Conservation (phyloP, 202 grass and related monocot species). For the Tripidium arundinaceum region DNA sequence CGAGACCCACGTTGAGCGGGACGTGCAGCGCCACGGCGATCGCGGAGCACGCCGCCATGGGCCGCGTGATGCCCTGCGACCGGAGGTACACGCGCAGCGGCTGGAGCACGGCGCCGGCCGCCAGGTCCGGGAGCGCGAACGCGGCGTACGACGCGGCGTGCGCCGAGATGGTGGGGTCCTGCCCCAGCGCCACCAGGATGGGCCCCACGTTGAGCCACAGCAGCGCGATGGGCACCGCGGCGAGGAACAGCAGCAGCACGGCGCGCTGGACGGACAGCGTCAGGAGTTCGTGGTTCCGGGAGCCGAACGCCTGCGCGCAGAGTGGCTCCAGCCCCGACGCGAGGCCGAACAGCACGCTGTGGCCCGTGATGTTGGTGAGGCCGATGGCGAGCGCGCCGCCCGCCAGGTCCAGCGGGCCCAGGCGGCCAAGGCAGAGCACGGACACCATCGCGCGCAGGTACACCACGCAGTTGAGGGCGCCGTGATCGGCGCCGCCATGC, state of each 20-base stretch:
- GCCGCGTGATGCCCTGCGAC: slow-evolving; percentile 80
- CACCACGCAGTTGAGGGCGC: slow-evolving; percentile 81
- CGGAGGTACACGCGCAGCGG: slow-evolving; percentile 88
- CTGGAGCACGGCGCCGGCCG: slow-evolving; percentile 65
- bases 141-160: slow-evolving; percentile 57
- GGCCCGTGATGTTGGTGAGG: slow-evolving; percentile 93
- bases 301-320: slow-evolving; percentile 78
- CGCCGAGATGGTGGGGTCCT: slow-evolving; percentile 78
- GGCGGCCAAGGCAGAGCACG: slow-evolving; percentile 76
- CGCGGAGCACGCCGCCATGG: slow-evolving; percentile 92
- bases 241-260: slow-evolving; percentile 61
- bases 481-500: slow-evolving; percentile 76
- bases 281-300: slow-evolving; percentile 73
- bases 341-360: slow-evolving; percentile 87
- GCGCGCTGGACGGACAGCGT: slow-evolving; percentile 82
- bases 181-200: slow-evolving; percentile 76
- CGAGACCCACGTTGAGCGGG: slow-evolving; percentile 70
- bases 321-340: slow-evolving; percentile 85
- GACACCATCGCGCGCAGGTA: slow-evolving; percentile 95
- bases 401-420: slow-evolving; percentile 78
- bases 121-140: slow-evolving; percentile 78
- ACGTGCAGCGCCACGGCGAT: slow-evolving; percentile 76
- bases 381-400: slow-evolving; percentile 90
- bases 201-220: slow-evolving; percentile 79
- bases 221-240: slow-evolving; percentile 68